A percentile compares a stretch with the other conserved stretches of the same genome.
Evolutionary conservation across 2,329 filamentous ascomycete genomes (phyloP).

Genomic region (Alternaria panax): DNA sequence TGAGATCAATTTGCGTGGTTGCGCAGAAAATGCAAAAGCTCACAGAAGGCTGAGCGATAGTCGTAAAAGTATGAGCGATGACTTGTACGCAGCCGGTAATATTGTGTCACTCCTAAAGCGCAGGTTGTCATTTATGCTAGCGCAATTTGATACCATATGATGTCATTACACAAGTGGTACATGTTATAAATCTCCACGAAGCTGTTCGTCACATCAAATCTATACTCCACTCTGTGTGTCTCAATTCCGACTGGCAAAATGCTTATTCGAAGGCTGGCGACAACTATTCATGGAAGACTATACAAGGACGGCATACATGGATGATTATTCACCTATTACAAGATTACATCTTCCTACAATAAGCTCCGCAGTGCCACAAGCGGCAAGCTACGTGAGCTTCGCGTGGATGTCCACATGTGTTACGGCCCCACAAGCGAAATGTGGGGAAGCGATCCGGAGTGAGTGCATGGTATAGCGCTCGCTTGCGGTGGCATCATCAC

Average conservation of each 20-base stretch:
- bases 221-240: background rate
- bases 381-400: slow-evolving; percentile 4
- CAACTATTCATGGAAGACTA: background rate
- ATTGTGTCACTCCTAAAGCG: background rate
- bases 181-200: background rate
- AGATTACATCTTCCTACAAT: background rate
- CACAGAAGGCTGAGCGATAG: slow-evolving; percentile 7
- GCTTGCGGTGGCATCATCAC: background rate
- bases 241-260: background rate
- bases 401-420: background rate
- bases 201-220: too few species aligned
- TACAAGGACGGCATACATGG: background rate
- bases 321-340: background rate
- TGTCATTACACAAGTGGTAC: background rate
- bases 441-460: slow-evolving; percentile 19
- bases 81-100: background rate
- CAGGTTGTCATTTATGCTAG: background rate
- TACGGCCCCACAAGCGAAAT: slow-evolving; percentile 14
- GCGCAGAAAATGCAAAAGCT: slow-evolving; percentile 31
- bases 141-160: background rate
- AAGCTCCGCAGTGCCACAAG: background rate
- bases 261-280: rapidly evolving
- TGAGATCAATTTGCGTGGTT: slow-evolving; percentile 35
- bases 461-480: slow-evolving; percentile 1
- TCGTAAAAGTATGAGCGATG: background rate